Evolutionary conservation across 2,329 filamentous ascomycete species (phyloP), one percentile per base, ranked within the genome.

Genomic region (Geoglossum cookeanum): DNA sequence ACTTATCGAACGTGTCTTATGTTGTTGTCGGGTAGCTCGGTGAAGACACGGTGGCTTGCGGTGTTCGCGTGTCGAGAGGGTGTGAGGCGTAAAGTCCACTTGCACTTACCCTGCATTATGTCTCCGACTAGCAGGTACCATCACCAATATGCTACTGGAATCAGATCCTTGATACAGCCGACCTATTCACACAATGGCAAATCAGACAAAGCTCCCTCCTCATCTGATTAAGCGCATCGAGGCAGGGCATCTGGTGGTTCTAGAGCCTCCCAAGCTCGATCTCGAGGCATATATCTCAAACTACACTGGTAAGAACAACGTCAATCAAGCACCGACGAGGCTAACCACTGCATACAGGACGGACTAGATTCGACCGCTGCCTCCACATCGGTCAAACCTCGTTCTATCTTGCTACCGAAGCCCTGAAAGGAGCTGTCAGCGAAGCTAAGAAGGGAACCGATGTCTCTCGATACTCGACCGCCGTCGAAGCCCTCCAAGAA

Each of bases 271-370:
- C 8, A 95, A 91, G 67, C 84, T 97, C 63, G 92, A 97, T 65
- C 78, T 98, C 47, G 88, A 96, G 60, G 80, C 85, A 42, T 97
- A 96, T 69, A 85, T 95, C 55, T 78, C 84, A 62, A 94, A 96
- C 67, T 98, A 97, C 70, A 77, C 75, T 67, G 88, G 90, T 90
- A 71, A 51, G 72, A 62, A 4, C 56, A 13, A 15, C 11, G 32
- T 15, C 42, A 15, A 42, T 42, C 22, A 35, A n/a, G 13, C 35
- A n/a, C n/a, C 8, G 15, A 42, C 15, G n/a, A 52, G 22, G 13
- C 39, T 42, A 39, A 55, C 13, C 35, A 11, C 9, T 6, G 2
- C 27, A 22, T 29, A 33, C n/a, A 94, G 90, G 88, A 60, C 79
- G 85, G 58, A 91, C 89, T 56, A 83, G 84, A 62, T 84, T 85